phyloP scores from a whole-genome alignment of 1,284 basidiomycete species.

The Cryptococcus sp. region DNA sequence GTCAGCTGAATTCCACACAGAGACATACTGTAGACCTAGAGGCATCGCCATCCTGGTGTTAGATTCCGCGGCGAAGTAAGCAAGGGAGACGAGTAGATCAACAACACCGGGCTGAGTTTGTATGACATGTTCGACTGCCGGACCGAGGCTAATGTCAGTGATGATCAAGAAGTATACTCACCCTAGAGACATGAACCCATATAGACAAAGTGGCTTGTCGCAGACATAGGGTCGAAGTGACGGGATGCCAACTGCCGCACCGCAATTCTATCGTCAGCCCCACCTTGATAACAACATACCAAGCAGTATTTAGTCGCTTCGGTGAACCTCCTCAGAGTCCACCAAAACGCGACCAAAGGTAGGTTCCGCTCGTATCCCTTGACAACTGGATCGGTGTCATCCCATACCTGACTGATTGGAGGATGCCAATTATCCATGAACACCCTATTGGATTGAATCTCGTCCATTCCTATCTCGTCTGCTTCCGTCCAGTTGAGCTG shows the following conservation, averaged over 20 bases:
- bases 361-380: conserved; percentile 16
- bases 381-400: conserved; percentile 15
- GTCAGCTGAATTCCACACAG: not conserved
- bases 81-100: conserved; percentile 23
- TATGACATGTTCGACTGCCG: conserved; percentile 25
- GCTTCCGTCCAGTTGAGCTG: conserved; percentile 15
- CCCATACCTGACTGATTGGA: not conserved
- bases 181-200: conserved; percentile 22
- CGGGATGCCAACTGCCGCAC: conserved; percentile 13
- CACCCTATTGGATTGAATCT: conserved; percentile 7
- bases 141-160: conserved; percentile 13
- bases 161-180: conserved; percentile 1
- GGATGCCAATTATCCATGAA: conserved; percentile 6
- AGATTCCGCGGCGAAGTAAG: conserved; percentile 16
- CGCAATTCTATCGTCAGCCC: conserved; percentile 17
- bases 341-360: conserved; percentile 19
- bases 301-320: conserved; percentile 21
- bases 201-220: conserved; percentile 20
- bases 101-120: conserved; percentile 22
- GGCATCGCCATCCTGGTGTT: conserved; percentile 21
- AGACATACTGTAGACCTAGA: conserved; percentile 13
- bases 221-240: conserved; percentile 27
- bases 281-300: conserved; percentile 6
- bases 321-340: conserved; percentile 18
- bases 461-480: conserved; percentile 18